Evolutionary conservation across 2,329 filamentous ascomycete genomes (phyloP), one percentile per base, ranked within the genome.

Genomic region (Apiospora koreana): DNA sequence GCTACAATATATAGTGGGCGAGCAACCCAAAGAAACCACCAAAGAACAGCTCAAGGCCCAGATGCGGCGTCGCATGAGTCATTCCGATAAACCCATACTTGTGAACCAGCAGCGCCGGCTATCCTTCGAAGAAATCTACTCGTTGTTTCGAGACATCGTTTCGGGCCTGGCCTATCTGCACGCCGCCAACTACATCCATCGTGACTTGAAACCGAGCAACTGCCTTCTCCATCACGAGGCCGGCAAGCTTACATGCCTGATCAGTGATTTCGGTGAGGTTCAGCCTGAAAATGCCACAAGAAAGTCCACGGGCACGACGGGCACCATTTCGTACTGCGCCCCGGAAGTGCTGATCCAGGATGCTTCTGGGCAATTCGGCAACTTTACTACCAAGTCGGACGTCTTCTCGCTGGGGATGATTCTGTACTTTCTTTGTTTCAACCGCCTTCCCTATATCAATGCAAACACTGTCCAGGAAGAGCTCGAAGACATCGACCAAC

Each of bases 381-480:
- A 98, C 78, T 99, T 99, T 77, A 97, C 94, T 0, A 95, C 94
- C 35, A 99, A 98, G 78, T 98, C 95, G 0, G 96, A 99, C 77
- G 93, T 99, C n/a, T 99, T 99, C 81, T 98, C 95, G 0, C 85
- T 99, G 0, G 96, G 96, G 66, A 98, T 99, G 95, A 98, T 98
- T 69, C 87, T 99, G 3, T 97, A 98, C 80, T 99, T 99, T 78
- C 92, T 99, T 86, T 99, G 96, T 79, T 99, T 99, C 79, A 94
- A 92, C 1, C 88, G 92, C 65, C 86, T 99, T 14, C 96, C 96
- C 0, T 99, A 98, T 78, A 86, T 83, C 31, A 93, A 92, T 75
- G 94, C 95, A 68, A 95, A 98, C 78, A 87, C 92, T 3, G 86
- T 97, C 28, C 90, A 97, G 71, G 95, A 98, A 80, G 95, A 98